Conservation (phyloP, 768 basidiomycete genomes). For the Amanita pseudoporphyria region DNA sequence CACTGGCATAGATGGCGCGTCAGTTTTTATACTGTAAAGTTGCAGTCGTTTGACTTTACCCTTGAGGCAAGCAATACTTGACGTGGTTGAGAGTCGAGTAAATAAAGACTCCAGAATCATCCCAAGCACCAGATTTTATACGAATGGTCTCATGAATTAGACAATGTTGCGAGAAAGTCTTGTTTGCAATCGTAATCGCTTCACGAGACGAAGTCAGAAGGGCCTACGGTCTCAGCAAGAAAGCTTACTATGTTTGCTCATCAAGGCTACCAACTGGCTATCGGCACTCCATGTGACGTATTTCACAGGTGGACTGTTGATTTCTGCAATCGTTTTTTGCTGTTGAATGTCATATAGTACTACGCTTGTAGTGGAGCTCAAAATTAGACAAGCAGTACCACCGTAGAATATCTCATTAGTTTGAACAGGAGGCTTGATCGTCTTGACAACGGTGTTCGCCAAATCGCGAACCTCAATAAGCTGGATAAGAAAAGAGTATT, state of each 20-base stretch:
- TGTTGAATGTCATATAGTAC: conserved; percentile 97
- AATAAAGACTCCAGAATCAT: conserved; percentile 92
- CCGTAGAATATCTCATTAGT: conserved; percentile 99
- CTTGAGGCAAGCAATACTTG: conserved; percentile 95
- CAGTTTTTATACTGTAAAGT: neutral
- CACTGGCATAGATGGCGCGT: conserved; percentile 34
- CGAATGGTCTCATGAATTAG: conserved; percentile 97
- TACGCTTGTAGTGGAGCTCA: conserved; percentile 80
- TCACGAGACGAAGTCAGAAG: conserved; percentile 9
- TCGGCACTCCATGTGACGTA: conserved; percentile 95
- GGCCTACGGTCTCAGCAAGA: neutral
- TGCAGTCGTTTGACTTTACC: conserved; percentile 38
- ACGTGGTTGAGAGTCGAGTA: conserved; percentile 99
- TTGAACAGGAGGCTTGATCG: conserved; percentile 88
- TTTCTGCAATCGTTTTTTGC: conserved; percentile 85
- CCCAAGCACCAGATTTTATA: conserved; percentile 99
- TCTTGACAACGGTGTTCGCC: conserved; percentile 88
- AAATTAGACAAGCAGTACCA: conserved; percentile 87
- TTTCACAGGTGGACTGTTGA: conserved; percentile 95
- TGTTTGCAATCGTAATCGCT: conserved; percentile 99
- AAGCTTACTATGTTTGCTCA: conserved; percentile 94
- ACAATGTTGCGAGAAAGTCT: conserved; percentile 81
- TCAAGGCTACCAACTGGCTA: conserved; percentile 81
- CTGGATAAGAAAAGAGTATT: conserved; percentile 27
- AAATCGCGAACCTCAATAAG: conserved; percentile 94